Evolutionary conservation across 176 grass and related monocot species (phyloP).

Genomic region (Carex littledalei): DNA sequence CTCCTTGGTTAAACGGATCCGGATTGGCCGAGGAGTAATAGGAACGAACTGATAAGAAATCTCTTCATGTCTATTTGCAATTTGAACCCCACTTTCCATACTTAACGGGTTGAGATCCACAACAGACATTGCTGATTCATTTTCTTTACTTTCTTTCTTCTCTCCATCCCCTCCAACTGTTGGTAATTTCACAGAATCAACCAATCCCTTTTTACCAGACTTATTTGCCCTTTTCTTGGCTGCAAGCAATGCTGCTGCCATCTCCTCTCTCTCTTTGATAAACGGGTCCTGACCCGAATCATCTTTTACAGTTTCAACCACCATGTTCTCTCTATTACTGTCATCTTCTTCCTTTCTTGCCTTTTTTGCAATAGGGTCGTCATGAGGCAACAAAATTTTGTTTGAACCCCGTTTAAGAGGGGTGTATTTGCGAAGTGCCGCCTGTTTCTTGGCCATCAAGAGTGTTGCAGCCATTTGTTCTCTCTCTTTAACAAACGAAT

Average conservation of each 20-base stretch:
- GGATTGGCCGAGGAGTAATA: slow-evolving; percentile 1
- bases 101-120: neutral
- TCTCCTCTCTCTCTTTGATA: slow-evolving; percentile 14
- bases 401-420: slow-evolving; percentile 9
- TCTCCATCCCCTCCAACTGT: slow-evolving; percentile 7
- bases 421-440: neutral
- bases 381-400: neutral
- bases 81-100: slow-evolving; percentile 28
- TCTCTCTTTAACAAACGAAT: slow-evolving; percentile 9
- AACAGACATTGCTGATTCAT: slow-evolving; percentile 22
- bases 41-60: neutral
- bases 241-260: slow-evolving; percentile 18
- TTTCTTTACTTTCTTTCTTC: slow-evolving; percentile 15
- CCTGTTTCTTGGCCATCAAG: slow-evolving; percentile 22
- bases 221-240: slow-evolving; percentile 8
- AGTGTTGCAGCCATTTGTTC: slow-evolving; percentile 12
- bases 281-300: neutral
- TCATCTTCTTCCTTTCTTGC: slow-evolving; percentile 28
- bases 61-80: slow-evolving; percentile 26
- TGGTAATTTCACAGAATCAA: neutral
- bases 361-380: slow-evolving; percentile 26
- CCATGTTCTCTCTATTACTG: slow-evolving; percentile 32
- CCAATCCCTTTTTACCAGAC: slow-evolving; percentile 21
- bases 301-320: slow-evolving; percentile 27
- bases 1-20: slow-evolving; percentile 10